phyloP scores from a whole-genome alignment of 805 yeast genomes.

The Candida sphagnicola region DNA sequence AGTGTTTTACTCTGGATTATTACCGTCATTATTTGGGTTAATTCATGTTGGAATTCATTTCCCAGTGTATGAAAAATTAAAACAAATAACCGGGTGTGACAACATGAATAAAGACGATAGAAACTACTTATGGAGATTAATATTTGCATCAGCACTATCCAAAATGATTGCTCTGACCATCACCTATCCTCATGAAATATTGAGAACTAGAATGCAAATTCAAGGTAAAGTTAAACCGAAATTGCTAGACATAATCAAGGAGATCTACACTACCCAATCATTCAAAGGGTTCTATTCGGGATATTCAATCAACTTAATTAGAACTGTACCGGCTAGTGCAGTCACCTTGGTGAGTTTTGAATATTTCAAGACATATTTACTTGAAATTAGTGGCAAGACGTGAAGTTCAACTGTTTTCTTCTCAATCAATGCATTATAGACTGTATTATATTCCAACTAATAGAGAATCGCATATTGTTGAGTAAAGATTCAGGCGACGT shows the following conservation, averaged over 20 bases:
- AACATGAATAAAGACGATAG: slow-evolving; percentile 6
- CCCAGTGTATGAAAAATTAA: slow-evolving; percentile 85
- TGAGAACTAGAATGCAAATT: slow-evolving; percentile 87
- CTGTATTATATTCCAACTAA: neutral
- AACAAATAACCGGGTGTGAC: slow-evolving; percentile 41
- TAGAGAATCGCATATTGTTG: too few species aligned
- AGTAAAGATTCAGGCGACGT: too few species aligned
- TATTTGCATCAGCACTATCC: slow-evolving; percentile 68
- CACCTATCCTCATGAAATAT: slow-evolving; percentile 94
- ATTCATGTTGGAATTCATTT: slow-evolving; percentile 95
- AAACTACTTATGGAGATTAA: slow-evolving; percentile 25
- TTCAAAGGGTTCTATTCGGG: slow-evolving; percentile 85
- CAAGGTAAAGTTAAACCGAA: slow-evolving; percentile 25
- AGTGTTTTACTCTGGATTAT: slow-evolving; percentile 84
- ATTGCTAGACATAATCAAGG: slow-evolving; percentile 28
- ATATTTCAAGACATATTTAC: slow-evolving; percentile 57
- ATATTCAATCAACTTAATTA: slow-evolving; percentile 72
- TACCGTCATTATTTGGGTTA: slow-evolving; percentile 87
- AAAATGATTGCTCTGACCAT: slow-evolving; percentile 85
- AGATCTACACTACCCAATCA: slow-evolving; percentile 65
- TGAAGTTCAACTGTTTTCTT: neutral
- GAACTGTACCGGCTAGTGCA: slow-evolving; percentile 95
- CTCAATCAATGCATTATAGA: neutral
- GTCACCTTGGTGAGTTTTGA: slow-evolving; percentile 94
- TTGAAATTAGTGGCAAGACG: slow-evolving; percentile 25